Evolutionary conservation across 2,329 filamentous ascomycete genomes (phyloP), one percentile per base, ranked within the genome.

Genomic region (Fusarium sp.): DNA sequence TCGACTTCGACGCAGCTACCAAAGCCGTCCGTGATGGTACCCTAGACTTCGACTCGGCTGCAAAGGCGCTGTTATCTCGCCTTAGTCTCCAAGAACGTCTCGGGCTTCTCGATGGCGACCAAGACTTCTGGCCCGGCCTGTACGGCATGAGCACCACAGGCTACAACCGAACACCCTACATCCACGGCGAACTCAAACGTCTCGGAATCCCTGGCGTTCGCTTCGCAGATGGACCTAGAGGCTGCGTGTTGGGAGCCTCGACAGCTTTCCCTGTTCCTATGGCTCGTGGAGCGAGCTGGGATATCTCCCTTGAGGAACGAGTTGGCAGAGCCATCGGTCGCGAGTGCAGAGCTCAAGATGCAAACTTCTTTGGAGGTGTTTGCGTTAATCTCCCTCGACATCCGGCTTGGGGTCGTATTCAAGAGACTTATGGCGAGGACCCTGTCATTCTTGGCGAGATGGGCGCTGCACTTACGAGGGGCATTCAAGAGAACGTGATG

Each of bases 351-450:
- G 70, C 72, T 2, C 70, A 73, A 5, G 76, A 71, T 7, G 74
- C 76, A 9, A 78, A 78, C 56, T 66, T 63, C 32, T 74, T 77
- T 27, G 76, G 63, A 4, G 71, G 76, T 2, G 69, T 77, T 1
- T 78, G 75, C 23, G 59, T 78, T 20, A 78, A 76, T 25, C 69
- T 78, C 4, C 76, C 76, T 2, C 68, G 76, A 4, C 76, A 78
- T n/a, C 76, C 74, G 2, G 76, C 72, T 1, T 77, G 75, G 75
- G 75, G 76, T 20, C 68, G 76, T 0, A 73, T 77, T 23, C 74
- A 78, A 23, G 75, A 78, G 27, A 76, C 75, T 2, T 78, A 78
- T 32, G 69, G 68, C 13, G 76, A 77, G 23, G 72, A 78, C 41
- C 75, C 76, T 1, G 13, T 77, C 2, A 27, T 77, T 4, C 62